A percentile compares a stretch with the other conserved stretches of the same genome.
Evolutionary conservation across 495 filamentous ascomycete genomes (phyloP).

Genomic region (Aspergillus taichungensis): DNA sequence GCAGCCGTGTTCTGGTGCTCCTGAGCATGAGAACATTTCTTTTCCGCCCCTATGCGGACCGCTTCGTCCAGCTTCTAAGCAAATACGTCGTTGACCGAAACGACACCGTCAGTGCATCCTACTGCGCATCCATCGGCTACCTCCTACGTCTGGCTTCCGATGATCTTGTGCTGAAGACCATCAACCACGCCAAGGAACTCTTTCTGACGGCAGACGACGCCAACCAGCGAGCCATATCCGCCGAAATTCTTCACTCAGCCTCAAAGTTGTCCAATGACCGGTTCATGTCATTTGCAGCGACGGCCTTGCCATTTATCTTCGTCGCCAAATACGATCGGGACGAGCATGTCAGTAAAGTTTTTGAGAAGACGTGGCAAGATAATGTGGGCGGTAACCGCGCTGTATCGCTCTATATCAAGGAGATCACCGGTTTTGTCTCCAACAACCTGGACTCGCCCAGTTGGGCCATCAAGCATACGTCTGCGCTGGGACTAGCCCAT

Average conservation of each 20-base stretch:
- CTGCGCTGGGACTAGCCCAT: constrained; percentile 69
- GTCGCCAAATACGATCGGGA: constrained; percentile 77
- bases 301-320: constrained; percentile 78
- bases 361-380: constrained; percentile 78
- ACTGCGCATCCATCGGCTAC: constrained; percentile 81
- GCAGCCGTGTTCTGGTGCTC: constrained; percentile 76
- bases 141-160: constrained; percentile 65
- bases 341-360: constrained; percentile 63
- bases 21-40: constrained; percentile 66
- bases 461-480: constrained; percentile 85
- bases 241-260: constrained; percentile 67
- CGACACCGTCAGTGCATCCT: constrained; percentile 78
- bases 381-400: constrained; percentile 78
- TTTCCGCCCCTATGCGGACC: constrained; percentile 67
- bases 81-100: constrained; percentile 82
- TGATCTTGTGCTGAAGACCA: constrained; percentile 57
- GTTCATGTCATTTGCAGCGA: constrained; percentile 65
- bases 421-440: constrained; percentile 63
- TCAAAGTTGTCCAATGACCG: constrained; percentile 84
- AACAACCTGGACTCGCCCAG: constrained; percentile 63
- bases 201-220: constrained; percentile 79
- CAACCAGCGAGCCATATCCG: constrained; percentile 59
- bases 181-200: constrained; percentile 54
- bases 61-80: constrained; percentile 65
- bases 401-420: constrained; percentile 71